Evolutionary conservation across 2,329 filamentous ascomycete species (phyloP), one percentile per base, ranked within the genome.

Genomic region (Talaromyces albobiverticillius): DNA sequence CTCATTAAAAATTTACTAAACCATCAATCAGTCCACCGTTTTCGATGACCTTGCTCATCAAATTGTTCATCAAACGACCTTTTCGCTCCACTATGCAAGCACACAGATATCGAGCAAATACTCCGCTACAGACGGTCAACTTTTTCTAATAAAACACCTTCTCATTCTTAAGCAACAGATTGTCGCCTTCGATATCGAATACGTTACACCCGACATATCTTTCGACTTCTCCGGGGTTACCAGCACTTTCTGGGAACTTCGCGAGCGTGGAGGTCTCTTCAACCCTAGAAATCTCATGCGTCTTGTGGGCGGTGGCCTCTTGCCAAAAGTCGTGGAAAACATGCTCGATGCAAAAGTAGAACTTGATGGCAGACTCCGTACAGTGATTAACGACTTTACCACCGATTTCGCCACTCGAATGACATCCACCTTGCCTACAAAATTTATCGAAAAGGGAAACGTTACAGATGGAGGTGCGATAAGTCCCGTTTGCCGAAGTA

Each of bases 121-220:
- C 20, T 71, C 72, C n/a, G 76, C 76, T 67, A 80, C 82, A 1
- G 91, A 97, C 67, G 83, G 88, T 0, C 89, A 96, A 61, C 81
- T 99, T 4, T 99, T 99, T 72, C 86, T 96, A 65, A 87, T 99
- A 63, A 94, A 93, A 63, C 96, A 99, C 68, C 81, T 99, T 2
- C 86, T 99, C 47, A 87, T 96, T 47, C 82, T 99, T 49, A 97
- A 97, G 72, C 95, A 96, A 67, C 90, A 96, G 68, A 88, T 99
- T 49, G 86, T 99, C 23, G 92, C 92, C 9, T 91, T 99, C 58
- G 94, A 99, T 73, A 96, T 99, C 61, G 92, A 87, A 66, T 87
- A 82, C 62, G 82, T 86, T 18, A 81, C 82, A 2, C 83, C 84
- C 3, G 84, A 87, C 58, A 76, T 87, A 46, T 79, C 80, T 13